Evolutionary conservation across 2,329 filamentous ascomycete genomes (phyloP).

Genomic region (Paramyrothecium roridum): DNA sequence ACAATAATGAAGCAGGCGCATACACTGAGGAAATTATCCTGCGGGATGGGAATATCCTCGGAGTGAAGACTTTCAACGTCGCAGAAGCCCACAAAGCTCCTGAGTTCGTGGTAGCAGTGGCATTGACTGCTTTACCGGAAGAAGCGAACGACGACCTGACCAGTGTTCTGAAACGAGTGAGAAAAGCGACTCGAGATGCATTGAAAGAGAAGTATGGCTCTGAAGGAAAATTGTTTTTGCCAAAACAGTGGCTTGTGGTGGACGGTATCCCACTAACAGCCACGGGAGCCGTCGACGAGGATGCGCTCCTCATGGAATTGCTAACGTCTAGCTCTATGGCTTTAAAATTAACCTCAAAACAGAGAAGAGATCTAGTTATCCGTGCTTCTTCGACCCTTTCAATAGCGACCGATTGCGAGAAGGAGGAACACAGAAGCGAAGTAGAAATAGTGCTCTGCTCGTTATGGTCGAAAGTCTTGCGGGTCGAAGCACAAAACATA

Average conservation of each 20-base stretch:
- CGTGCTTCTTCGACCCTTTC: neutral
- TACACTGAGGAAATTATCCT: neutral
- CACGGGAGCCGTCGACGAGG: neutral
- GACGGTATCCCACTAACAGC: neutral
- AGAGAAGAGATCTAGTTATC: neutral
- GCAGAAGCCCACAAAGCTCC: neutral
- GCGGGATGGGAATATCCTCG: neutral
- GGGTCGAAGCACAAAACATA: conserved; percentile 21
- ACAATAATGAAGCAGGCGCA: no score
- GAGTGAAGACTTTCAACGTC: neutral
- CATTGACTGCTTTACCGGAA: neutral
- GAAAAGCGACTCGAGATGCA: neutral
- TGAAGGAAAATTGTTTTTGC: neutral
- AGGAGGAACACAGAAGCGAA: conserved; percentile 20
- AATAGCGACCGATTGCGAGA: neutral
- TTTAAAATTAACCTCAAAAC: neutral
- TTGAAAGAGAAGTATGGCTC: neutral
- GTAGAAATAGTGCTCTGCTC: conserved; percentile 29
- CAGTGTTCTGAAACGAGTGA: neutral
- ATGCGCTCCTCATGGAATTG: neutral
- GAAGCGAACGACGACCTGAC: neutral
- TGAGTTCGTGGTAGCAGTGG: neutral
- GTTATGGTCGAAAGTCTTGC: conserved; percentile 29
- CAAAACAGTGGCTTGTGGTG: neutral
- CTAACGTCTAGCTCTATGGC: neutral